phyloP scores from a whole-genome alignment of 768 basidiomycete genomes.

The Trametes cingulata region DNA sequence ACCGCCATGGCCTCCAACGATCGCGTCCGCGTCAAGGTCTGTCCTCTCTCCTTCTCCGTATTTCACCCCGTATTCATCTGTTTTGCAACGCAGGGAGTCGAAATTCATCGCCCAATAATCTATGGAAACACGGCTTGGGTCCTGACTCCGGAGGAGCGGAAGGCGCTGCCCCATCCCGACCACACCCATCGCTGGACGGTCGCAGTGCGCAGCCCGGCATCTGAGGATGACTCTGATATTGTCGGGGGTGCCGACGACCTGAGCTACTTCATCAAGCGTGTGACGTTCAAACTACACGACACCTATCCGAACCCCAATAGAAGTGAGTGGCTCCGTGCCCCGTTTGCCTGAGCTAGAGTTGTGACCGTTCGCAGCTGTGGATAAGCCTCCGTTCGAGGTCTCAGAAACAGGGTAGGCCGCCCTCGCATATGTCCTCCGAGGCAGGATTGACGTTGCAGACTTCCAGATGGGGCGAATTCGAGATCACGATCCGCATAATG shows the following conservation, averaged over 20 bases:
- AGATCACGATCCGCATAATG: slow-evolving; percentile 88
- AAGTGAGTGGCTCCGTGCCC: slow-evolving; percentile 53
- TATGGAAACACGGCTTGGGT: slow-evolving; percentile 93
- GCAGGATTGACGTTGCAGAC: neutral
- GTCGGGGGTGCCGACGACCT: slow-evolving; percentile 92
- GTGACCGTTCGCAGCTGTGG: slow-evolving; percentile 58
- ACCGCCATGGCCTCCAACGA: slow-evolving; percentile 56
- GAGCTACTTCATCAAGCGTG: slow-evolving; percentile 90
- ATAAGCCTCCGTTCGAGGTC: slow-evolving; percentile 92
- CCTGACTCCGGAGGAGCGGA: slow-evolving; percentile 71
- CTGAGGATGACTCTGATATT: slow-evolving; percentile 65
- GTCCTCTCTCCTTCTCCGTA: slow-evolving; percentile 34
- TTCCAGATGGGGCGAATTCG: slow-evolving; percentile 98
- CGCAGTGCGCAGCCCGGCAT: slow-evolving; percentile 86
- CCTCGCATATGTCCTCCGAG: neutral
- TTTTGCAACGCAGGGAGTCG: slow-evolving; percentile 61
- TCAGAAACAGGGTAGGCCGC: slow-evolving; percentile 84
- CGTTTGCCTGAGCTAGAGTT: neutral
- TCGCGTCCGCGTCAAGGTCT: slow-evolving; percentile 77
- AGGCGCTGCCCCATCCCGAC: slow-evolving; percentile 54
- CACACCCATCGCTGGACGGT: slow-evolving; percentile 98
- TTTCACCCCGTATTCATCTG: slow-evolving; percentile 8
- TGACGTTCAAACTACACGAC: slow-evolving; percentile 97
- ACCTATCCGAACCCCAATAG: slow-evolving; percentile 90
- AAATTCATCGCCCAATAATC: slow-evolving; percentile 86